Conservation (phyloP, 306 rosid genomes). For the Senna siamea region DNA sequence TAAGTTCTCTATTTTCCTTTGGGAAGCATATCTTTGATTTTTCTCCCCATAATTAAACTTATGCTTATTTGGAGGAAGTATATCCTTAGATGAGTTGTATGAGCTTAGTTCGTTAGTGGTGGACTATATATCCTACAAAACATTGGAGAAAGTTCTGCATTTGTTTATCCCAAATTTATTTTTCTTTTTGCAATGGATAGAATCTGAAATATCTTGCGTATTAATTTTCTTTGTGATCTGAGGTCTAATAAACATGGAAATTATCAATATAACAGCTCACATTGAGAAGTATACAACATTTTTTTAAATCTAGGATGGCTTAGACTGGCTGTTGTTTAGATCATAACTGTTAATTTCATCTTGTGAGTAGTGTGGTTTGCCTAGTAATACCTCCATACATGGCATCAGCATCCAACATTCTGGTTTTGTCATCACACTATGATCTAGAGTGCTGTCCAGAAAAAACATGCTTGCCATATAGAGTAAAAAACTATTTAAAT, state of each 20-base stretch:
- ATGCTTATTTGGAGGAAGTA: slow-evolving; percentile 33
- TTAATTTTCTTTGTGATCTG: slow-evolving; percentile 1
- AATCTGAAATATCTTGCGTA: too few relatives aligned
- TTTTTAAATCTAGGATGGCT: not conserved
- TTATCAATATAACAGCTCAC: slow-evolving; percentile 11
- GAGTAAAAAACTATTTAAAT: not conserved
- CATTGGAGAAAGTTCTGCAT: too few relatives aligned
- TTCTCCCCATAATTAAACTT: not conserved
- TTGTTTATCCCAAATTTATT: too few relatives aligned
- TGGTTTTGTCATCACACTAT: slow-evolving; percentile 25
- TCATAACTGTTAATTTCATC: slow-evolving; percentile 10
- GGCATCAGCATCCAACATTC: slow-evolving; percentile 11
- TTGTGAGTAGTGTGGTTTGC: slow-evolving; percentile 8
- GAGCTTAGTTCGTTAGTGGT: slow-evolving; percentile 11
- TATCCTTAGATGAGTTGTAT: not conserved
- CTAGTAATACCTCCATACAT: slow-evolving; percentile 27
- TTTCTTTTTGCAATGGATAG: too few relatives aligned
- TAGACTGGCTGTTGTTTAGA: not conserved
- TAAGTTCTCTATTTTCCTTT: not conserved
- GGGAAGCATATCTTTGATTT: not conserved
- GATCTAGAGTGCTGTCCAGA: slow-evolving; percentile 14
- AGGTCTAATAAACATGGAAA: slow-evolving; percentile 23
- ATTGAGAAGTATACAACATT: slow-evolving; percentile 29
- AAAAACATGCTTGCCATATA: slow-evolving; percentile 5
- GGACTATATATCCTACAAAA: too few relatives aligned